phyloP scores from a whole-genome alignment of 192 early-diverging fungal genomes.

The Funneliformis geosporum region DNA sequence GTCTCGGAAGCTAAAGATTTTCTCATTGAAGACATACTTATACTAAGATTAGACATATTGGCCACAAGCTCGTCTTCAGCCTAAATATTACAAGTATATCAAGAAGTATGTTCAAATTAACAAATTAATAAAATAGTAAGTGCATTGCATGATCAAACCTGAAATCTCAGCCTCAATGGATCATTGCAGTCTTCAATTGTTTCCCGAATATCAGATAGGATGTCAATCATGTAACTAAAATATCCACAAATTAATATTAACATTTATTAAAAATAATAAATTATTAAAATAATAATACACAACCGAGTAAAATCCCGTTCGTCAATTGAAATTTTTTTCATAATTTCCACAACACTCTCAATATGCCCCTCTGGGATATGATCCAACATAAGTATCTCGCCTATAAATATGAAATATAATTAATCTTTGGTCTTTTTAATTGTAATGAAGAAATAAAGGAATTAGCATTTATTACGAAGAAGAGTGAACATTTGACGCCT shows the following conservation, averaged over 20 bases:
- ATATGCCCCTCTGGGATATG: constrained; percentile 80
- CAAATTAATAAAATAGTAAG: not conserved
- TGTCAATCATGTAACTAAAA: constrained; percentile 69
- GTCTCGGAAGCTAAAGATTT: not conserved
- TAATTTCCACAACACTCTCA: constrained; percentile 72
- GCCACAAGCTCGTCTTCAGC: not conserved
- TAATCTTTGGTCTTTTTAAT: constrained; percentile 2
- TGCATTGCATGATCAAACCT: not conserved
- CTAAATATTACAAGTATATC: not conserved
- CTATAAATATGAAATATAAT: constrained; percentile 38
- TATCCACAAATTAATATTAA: not conserved
- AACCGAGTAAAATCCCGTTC: constrained; percentile 86
- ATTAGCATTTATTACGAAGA: constrained; percentile 56
- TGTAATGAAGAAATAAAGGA: not conserved
- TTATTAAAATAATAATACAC: not conserved
- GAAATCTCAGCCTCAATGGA: not conserved
- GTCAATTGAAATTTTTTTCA: constrained; percentile 72
- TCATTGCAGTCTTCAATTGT: constrained; percentile 42
- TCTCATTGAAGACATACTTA: not conserved
- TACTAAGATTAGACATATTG: not conserved
- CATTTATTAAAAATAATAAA: constrained; percentile 1
- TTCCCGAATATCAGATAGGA: constrained; percentile 78
- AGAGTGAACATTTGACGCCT: constrained; percentile 77
- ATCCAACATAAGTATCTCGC: constrained; percentile 71
- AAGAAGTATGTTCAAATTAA: not conserved